Percentiles rank a stretch among this genome's conserved stretches.
Conservation (phyloP, 2,329 filamentous ascomycete species). For the Hypoxylon sp. region DNA sequence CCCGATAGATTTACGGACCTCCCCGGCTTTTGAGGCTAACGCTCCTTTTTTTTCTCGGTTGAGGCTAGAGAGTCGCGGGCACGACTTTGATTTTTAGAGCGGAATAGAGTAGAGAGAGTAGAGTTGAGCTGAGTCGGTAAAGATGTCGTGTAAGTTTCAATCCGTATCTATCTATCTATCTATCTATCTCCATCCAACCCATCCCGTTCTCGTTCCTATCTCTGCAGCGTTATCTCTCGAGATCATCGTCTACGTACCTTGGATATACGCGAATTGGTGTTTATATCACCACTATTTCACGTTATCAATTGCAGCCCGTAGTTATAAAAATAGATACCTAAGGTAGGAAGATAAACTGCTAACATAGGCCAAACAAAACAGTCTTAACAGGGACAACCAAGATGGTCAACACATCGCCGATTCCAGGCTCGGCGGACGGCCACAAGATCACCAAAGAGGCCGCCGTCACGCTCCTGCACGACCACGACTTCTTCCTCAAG, state of each 20-base stretch:
- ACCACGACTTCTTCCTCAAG: constrained; percentile 66
- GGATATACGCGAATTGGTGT: not conserved
- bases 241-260: not conserved
- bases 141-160: constrained; percentile 51
- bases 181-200: not conserved
- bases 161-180: not conserved
- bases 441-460: constrained; percentile 28
- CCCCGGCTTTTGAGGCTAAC: not conserved
- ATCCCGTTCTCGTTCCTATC: not conserved
- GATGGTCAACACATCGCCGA: constrained; percentile 60
- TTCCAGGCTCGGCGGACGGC: constrained; percentile 56
- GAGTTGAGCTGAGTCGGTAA: constrained; percentile 7
- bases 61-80: constrained; percentile 14
- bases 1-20: not conserved
- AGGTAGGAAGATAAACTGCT: not conserved
- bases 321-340: not conserved
- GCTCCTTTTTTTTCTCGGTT: not conserved
- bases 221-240: not conserved
- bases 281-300: not conserved
- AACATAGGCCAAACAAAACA: constrained; percentile 24
- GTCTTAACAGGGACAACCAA: constrained; percentile 63
- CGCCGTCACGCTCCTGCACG: constrained; percentile 63
- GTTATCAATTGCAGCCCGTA: not conserved
- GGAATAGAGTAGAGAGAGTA: not conserved
- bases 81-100: constrained; percentile 9